Evolutionary conservation across 2,329 filamentous ascomycete genomes (phyloP).

Genomic region (Trichoderma citrinoviride): DNA sequence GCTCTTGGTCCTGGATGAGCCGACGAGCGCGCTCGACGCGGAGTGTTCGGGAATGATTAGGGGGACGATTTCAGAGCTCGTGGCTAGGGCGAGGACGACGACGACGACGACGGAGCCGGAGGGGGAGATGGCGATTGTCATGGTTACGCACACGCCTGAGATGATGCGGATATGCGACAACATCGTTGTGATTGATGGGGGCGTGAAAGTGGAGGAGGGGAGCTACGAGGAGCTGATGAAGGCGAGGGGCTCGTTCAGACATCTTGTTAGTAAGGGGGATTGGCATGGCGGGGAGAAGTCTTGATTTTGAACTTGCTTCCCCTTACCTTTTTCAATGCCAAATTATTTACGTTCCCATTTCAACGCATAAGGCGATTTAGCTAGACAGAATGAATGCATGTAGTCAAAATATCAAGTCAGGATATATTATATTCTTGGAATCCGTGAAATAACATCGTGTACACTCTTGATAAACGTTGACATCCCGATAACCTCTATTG

Average conservation of each 20-base stretch:
- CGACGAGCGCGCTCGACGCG: slow-evolving; percentile 75
- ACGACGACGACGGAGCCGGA: no score
- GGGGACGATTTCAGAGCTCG: slow-evolving; percentile 56
- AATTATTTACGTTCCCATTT: not conserved
- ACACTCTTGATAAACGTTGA: no score
- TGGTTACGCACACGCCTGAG: slow-evolving; percentile 77
- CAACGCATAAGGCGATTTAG: no score
- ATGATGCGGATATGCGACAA: slow-evolving; percentile 83
- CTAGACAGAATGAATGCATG: no score
- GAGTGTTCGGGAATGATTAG: slow-evolving; percentile 64
- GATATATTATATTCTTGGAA: no score
- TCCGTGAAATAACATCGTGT: no score
- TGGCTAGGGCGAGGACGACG: slow-evolving; percentile 33
- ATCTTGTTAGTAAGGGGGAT: slow-evolving; percentile 41
- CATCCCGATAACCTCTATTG: no score
- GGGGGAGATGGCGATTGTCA: slow-evolving; percentile 63
- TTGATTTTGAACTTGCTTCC: not conserved
- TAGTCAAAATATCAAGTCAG: no score
- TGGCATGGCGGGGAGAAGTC: slow-evolving; percentile 20
- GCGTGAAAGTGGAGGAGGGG: slow-evolving; percentile 65
- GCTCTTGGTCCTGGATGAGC: slow-evolving; percentile 81
- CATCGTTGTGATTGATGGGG: slow-evolving; percentile 69
- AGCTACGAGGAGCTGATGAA: slow-evolving; percentile 59
- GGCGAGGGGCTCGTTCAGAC: slow-evolving; percentile 46
- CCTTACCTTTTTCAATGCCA: not conserved